A percentile compares a stretch with the other conserved stretches of the same genome.
Evolutionary conservation across 768 basidiomycete genomes (phyloP).

Genomic region (Suillus plorans): DNA sequence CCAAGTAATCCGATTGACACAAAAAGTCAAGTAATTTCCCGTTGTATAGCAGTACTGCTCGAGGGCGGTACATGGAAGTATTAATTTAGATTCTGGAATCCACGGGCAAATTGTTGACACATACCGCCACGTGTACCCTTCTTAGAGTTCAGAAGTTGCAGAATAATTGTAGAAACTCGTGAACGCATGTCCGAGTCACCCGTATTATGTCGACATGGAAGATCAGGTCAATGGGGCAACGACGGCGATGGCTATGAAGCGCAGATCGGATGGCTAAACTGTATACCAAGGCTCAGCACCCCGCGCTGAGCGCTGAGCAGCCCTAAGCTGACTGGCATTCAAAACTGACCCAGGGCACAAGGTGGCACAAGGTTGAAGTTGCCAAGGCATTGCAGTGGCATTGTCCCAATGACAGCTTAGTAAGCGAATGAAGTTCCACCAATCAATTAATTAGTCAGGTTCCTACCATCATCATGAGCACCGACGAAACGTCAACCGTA

Average conservation of each 20-base stretch:
- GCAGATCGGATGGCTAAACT: not conserved
- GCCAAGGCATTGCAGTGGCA: too few species aligned
- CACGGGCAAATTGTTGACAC: not conserved
- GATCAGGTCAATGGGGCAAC: not conserved
- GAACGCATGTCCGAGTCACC: not conserved
- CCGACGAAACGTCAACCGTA: constrained; percentile 23
- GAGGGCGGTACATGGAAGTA: not conserved
- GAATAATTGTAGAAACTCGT: not conserved
- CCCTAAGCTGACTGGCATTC: not conserved
- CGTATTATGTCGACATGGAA: too few species aligned
- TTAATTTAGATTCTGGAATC: not conserved
- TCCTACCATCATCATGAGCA: constrained; percentile 29
- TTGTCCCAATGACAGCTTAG: not conserved
- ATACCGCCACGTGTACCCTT: not conserved
- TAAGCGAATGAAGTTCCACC: not conserved
- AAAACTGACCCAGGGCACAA: too few species aligned
- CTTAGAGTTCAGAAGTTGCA: constrained; percentile 1
- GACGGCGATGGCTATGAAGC: not conserved
- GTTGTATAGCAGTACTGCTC: not conserved
- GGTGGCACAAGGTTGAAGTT: too few species aligned
- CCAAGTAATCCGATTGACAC: not conserved
- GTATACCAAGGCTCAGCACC: not conserved
- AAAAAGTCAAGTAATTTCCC: not conserved
- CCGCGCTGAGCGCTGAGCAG: too few species aligned
- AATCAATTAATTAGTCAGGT: constrained; percentile 5